Evolutionary conservation across 1,284 basidiomycete genomes (phyloP), one percentile per base, ranked within the genome.

Genomic region (Gymnopus androsaceus): DNA sequence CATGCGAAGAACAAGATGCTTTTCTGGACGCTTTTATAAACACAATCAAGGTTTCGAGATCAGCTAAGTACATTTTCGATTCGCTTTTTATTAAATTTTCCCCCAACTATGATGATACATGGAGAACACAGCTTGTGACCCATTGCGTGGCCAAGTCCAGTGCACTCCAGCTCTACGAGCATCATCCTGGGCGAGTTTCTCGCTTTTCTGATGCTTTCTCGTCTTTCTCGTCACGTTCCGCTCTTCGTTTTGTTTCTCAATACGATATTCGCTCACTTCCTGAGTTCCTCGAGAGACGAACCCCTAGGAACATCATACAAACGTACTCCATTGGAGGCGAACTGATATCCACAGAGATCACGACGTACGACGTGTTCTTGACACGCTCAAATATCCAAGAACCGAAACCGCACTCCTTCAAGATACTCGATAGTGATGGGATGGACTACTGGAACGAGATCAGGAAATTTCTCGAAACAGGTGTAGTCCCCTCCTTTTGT

Each of bases 1-100:
- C 61, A 15, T 54, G 59, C 7, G 58, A 63, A 19, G 63, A 65
- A 12, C 40, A 55, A 7, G 62, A 66, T 36, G 61, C 57, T 3
- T 64, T 61, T 37, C 51, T 66, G 2, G 57, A 64, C 1, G 46
- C 47, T 2, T 51, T 55, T 5, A 51, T 60, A n/a, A 27, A 27
- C 33, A 15, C 15, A 4, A 8, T 15, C 9, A 6, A 8, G 15
- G 27, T 4, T 6, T 19, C 8, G 30, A 47, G 27, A 31, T 21
- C 15, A 30, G 12, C 25, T 15, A 21, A 30, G 45, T 47, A 47
- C 27, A 9, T 27, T 21, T 8, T 27, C 19, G 17, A 30, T 25
- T 25, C 42, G 27, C n/a, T n/a, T n/a, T n/a, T 21, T 17, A 41
- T 21, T 21, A n/a, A 41, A n/a, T 41, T 17, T n/a, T n/a, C n/a